Evolutionary conservation across 352 stramenopile species (phyloP).

Genomic region (Thalassiosira sp.): DNA sequence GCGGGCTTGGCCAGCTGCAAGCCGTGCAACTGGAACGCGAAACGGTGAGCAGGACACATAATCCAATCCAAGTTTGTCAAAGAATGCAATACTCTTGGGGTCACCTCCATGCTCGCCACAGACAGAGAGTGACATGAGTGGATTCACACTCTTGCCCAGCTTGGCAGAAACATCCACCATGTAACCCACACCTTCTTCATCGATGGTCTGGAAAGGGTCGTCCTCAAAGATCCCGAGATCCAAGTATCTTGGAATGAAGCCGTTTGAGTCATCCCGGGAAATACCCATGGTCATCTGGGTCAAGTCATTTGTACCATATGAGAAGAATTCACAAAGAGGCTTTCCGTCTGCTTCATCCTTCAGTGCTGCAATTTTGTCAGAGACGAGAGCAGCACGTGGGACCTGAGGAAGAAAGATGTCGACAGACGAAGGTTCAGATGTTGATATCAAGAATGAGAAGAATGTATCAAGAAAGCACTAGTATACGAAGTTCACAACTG

Average conservation of each 20-base stretch:
- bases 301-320: slow-evolving; percentile 85
- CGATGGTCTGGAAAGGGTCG: slow-evolving; percentile 84
- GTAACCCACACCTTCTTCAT: slow-evolving; percentile 80
- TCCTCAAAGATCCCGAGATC: slow-evolving; percentile 77
- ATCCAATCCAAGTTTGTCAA: slow-evolving; percentile 77
- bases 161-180: slow-evolving; percentile 70
- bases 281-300: slow-evolving; percentile 86
- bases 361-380: slow-evolving; percentile 74
- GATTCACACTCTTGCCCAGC: slow-evolving; percentile 59
- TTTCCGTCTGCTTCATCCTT: slow-evolving; percentile 68
- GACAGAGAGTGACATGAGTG: slow-evolving; percentile 75
- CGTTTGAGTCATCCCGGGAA: slow-evolving; percentile 80
- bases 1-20: slow-evolving; percentile 77
- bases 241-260: slow-evolving; percentile 83
- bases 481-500: too few species aligned
- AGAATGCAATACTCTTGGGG: slow-evolving; percentile 82
- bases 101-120: slow-evolving; percentile 87
- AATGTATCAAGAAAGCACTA: too few species aligned
- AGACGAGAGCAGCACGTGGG: slow-evolving; percentile 76
- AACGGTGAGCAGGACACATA: slow-evolving; percentile 85
- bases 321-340: slow-evolving; percentile 81
- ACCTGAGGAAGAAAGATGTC: too few species aligned
- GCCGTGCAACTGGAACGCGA: slow-evolving; percentile 78
- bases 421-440: too few species aligned
- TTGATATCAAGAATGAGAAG: too few species aligned